Percentiles rank a stretch among this genome's conserved stretches.
These are phyloP conservation scores for Periconia sp. DNA, from an alignment of 2,329 filamentous ascomycete genomes.

Conservation along the genomic window DNA sequence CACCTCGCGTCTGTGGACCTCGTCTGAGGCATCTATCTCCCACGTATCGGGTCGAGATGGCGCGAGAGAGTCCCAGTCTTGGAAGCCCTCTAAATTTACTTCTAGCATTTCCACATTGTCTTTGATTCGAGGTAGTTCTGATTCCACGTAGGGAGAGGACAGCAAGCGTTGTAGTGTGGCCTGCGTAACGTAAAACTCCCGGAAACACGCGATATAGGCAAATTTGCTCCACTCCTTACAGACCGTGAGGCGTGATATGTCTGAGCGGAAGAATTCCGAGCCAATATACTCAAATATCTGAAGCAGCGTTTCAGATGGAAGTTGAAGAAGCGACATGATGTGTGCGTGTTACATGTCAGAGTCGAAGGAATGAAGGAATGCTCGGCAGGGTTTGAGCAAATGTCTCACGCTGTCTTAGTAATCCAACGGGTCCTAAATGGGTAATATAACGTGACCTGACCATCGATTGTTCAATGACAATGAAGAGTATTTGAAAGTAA, in stretches of 20 bases:
- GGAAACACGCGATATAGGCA: slow-evolving; percentile 20
- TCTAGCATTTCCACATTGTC: slow-evolving; percentile 21
- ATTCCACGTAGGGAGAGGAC: slow-evolving; percentile 19
- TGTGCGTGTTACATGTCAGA: too few species aligned
- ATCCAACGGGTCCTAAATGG: too few species aligned
- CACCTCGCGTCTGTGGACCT: slow-evolving; percentile 14
- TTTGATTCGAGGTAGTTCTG: slow-evolving; percentile 20
- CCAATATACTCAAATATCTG: slow-evolving; percentile 20
- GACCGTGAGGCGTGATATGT: slow-evolving; percentile 22
- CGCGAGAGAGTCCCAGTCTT: slow-evolving; percentile 19
- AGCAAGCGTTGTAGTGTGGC: slow-evolving; percentile 19
- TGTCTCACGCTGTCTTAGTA: too few species aligned
- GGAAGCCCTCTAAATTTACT: slow-evolving; percentile 19
- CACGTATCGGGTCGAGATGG: slow-evolving; percentile 12
- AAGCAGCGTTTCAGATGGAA: slow-evolving; percentile 19
- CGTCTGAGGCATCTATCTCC: slow-evolving; percentile 10
- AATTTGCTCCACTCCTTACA: slow-evolving; percentile 23
- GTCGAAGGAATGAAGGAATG: too few species aligned
- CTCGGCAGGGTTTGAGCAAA: too few species aligned
- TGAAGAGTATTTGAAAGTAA: too few species aligned
- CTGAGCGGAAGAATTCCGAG: slow-evolving; percentile 21
- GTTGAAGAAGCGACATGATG: slow-evolving; percentile 21
- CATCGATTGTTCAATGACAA: too few species aligned
- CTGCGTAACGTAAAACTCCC: slow-evolving; percentile 18
- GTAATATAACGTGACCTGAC: too few species aligned